phyloP scores from a whole-genome alignment of 169 alveolate genomes.

The Cryptosporidium baileyi region DNA sequence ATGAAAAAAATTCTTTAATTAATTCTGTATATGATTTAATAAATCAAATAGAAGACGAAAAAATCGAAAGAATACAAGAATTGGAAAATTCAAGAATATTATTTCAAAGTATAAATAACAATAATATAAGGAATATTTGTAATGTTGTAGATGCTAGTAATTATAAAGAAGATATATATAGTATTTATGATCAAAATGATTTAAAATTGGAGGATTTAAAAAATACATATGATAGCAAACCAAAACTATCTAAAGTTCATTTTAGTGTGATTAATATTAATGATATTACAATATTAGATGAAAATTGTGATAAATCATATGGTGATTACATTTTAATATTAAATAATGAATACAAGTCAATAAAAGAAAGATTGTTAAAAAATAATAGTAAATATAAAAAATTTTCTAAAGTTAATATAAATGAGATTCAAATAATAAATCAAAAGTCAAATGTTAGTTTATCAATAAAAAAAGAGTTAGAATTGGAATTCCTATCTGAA shows the following conservation, averaged over 20 bases:
- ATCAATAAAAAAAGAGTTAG: background rate
- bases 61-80: constrained; percentile 67
- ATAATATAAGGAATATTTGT: background rate
- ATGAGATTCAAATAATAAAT: background rate
- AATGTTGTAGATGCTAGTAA: background rate
- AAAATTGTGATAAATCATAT: background rate
- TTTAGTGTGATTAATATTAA: background rate
- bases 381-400: background rate
- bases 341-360: background rate
- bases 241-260: background rate
- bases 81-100: constrained; percentile 56
- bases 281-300: background rate
- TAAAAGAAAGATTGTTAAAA: background rate
- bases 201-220: constrained; percentile 43
- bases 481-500: background rate
- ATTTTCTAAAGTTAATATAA: background rate
- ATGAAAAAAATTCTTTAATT: constrained; percentile 39
- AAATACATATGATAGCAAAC: background rate
- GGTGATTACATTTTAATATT: background rate
- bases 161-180: background rate
- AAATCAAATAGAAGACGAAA: constrained; percentile 57
- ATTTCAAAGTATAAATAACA: constrained; percentile 51
- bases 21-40: constrained; percentile 64
- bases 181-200: background rate
- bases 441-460: background rate